Conservation (phyloP, 2,329 filamentous ascomycete species). For the Neospermospora avenae region DNA sequence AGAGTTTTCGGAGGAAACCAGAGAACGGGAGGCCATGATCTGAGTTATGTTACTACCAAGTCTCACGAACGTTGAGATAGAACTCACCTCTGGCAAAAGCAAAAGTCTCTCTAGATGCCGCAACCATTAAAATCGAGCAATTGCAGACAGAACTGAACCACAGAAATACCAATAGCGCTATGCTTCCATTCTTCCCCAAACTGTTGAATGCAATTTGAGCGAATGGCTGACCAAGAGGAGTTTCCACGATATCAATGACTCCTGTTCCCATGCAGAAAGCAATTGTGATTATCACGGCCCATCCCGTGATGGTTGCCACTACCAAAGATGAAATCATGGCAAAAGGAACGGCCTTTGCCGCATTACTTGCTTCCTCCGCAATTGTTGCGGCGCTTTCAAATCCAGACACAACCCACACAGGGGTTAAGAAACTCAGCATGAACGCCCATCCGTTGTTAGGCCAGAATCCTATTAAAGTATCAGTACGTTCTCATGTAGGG, state of each 20-base stretch:
- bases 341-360: conserved; percentile 34
- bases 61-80: not conserved
- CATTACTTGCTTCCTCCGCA: conserved; percentile 34
- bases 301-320: conserved; percentile 42
- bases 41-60: conserved; percentile 8
- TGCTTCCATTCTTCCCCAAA: conserved; percentile 49
- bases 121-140: conserved; percentile 36
- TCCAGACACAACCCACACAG: conserved; percentile 36
- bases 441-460: conserved; percentile 34
- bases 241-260: conserved; percentile 43
- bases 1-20: conserved; percentile 30
- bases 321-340: conserved; percentile 34
- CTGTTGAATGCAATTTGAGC: conserved; percentile 57
- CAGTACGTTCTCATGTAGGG: too few species aligned
- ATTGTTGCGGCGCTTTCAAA: conserved; percentile 35
- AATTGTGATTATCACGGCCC: conserved; percentile 55
- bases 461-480: conserved; percentile 23
- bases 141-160: conserved; percentile 33
- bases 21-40: conserved; percentile 35
- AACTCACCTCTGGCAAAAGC: conserved; percentile 32
- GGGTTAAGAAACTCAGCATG: conserved; percentile 33
- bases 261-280: conserved; percentile 53
- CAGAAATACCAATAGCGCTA: conserved; percentile 36
- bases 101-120: conserved; percentile 34
- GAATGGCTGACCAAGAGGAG: conserved; percentile 49